Evolutionary conservation across 2,329 filamentous ascomycete species (phyloP).

Genomic region (Daldinia sp.): DNA sequence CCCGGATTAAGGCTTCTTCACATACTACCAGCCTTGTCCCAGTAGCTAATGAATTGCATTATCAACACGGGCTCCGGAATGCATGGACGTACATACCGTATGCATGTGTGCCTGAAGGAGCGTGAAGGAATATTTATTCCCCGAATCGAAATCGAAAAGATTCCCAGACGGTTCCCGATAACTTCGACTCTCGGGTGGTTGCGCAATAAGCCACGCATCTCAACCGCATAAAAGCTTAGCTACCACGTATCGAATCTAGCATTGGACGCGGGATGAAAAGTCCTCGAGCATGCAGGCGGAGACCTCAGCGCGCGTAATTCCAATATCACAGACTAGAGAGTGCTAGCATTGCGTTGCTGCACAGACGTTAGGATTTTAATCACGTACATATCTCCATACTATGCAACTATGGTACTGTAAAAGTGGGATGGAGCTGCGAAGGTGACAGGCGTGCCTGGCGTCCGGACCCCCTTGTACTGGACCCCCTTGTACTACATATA

Average conservation of each 20-base stretch:
- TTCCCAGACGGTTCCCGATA: neutral
- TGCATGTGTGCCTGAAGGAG: neutral
- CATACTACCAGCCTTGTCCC: neutral
- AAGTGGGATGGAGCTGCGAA: conserved; percentile 17
- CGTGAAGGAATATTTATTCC: neutral
- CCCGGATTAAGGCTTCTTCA: neutral
- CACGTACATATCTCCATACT: conserved; percentile 22
- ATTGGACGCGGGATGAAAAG: neutral
- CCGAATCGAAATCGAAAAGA: neutral
- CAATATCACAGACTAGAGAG: conserved; percentile 10
- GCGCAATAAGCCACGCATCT: conserved; percentile 6
- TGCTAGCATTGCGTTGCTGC: conserved; percentile 20
- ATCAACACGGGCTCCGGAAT: neutral
- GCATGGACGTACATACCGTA: neutral
- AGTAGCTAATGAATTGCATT: neutral
- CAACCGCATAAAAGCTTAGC: conserved; percentile 1
- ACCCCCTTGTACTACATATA: conserved; percentile 7
- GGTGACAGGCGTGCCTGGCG: conserved; percentile 1
- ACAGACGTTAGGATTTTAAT: conserved; percentile 22
- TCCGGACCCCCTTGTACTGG: conserved; percentile 2
- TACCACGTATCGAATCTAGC: neutral
- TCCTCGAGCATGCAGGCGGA: neutral
- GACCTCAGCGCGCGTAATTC: conserved; percentile 6
- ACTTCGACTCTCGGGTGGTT: neutral
- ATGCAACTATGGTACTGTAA: conserved; percentile 11